Evolutionary conservation across 495 filamentous ascomycete genomes (phyloP).

Genomic region (Aspergillus diversus): DNA sequence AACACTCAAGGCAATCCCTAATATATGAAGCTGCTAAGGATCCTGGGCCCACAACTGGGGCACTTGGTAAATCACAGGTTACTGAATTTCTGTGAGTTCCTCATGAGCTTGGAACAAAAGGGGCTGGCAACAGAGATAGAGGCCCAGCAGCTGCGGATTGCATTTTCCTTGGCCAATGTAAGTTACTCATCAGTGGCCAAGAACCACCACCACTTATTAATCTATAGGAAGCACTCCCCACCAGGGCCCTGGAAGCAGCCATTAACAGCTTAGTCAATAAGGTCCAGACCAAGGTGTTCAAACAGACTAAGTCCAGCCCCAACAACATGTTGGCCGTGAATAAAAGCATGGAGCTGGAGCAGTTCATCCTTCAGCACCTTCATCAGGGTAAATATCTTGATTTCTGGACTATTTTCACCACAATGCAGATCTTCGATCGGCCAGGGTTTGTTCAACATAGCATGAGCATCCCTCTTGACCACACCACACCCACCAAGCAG

Average conservation of each 20-base stretch:
- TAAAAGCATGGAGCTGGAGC: slow-evolving; percentile 7
- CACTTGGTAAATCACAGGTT: neutral
- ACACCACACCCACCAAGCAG: neutral
- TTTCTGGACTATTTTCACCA: neutral
- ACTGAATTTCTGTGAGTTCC: slow-evolving; percentile 3
- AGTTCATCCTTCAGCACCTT: neutral
- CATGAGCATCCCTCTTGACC: neutral
- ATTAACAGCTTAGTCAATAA: slow-evolving; percentile 4
- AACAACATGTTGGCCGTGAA: slow-evolving; percentile 2
- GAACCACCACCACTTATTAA: neutral
- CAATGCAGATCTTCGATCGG: neutral
- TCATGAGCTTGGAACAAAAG: neutral
- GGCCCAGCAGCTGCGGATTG: neutral
- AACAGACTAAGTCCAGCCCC: neutral
- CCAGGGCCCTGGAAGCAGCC: neutral
- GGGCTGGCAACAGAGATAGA: neutral
- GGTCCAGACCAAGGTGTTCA: slow-evolving; percentile 2
- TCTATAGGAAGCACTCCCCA: slow-evolving; percentile 1
- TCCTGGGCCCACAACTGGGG: slow-evolving; percentile 7
- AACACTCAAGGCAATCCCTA: neutral
- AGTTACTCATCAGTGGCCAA: neutral
- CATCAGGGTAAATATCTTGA: neutral
- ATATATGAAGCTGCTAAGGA: neutral
- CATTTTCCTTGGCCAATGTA: slow-evolving; percentile 5
- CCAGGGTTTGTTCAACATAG: neutral